Evolutionary conservation across 257 asterid species (phyloP).

Genomic region (Primulina tabacum): DNA sequence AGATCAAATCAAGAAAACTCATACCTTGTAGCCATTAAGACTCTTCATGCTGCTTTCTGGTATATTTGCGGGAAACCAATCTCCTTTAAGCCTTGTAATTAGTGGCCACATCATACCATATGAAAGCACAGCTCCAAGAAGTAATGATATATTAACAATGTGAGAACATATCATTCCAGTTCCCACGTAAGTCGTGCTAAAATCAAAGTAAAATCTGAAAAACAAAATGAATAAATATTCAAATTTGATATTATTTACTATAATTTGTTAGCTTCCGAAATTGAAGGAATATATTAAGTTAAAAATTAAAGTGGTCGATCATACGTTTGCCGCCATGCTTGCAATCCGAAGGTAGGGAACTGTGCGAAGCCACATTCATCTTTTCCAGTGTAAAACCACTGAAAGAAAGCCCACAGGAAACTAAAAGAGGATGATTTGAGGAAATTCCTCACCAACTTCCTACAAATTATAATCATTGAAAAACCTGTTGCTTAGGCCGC

Average conservation of each 20-base stretch:
- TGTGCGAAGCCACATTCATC: constrained; percentile 65
- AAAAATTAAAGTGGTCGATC: background rate
- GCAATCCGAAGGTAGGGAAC: constrained; percentile 89
- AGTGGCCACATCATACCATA: constrained; percentile 94
- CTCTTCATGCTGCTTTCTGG: constrained; percentile 79
- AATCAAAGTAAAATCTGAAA: constrained; percentile 82
- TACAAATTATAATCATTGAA: constrained; percentile 29
- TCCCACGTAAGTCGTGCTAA: constrained; percentile 85
- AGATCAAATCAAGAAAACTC: background rate
- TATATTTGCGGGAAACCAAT: constrained; percentile 67
- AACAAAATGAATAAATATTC: background rate
- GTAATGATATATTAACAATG: constrained; percentile 75
- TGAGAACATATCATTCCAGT: constrained; percentile 96
- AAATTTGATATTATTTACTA: too few relatives aligned
- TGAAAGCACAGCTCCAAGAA: constrained; percentile 78
- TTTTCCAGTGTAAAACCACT: constrained; percentile 77
- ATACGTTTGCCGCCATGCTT: constrained; percentile 78
- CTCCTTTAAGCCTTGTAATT: constrained; percentile 52
- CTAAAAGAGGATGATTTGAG: constrained; percentile 59
- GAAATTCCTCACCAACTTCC: constrained; percentile 75
- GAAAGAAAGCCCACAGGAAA: constrained; percentile 74
- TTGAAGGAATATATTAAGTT: too few relatives aligned
- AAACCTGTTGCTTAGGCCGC: background rate
- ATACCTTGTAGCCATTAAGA: constrained; percentile 82
- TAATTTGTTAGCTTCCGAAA: background rate